Conservation (phyloP, 495 filamentous ascomycete genomes). For the Penicillium taxi region DNA sequence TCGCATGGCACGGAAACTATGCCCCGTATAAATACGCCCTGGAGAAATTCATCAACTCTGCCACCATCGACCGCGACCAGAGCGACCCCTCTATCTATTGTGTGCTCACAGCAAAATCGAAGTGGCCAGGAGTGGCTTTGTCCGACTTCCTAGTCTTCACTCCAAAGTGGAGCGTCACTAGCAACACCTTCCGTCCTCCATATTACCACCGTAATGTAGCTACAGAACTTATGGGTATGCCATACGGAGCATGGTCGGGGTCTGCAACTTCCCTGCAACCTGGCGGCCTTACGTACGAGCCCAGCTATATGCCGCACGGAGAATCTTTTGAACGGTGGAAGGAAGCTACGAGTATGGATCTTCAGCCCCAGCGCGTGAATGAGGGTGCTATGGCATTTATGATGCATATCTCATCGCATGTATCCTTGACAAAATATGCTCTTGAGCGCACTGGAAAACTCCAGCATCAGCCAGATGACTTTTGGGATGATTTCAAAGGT, state of each 20-base stretch:
- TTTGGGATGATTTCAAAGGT: conserved; percentile 1
- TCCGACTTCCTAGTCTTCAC: conserved; percentile 69
- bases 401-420: conserved; percentile 1
- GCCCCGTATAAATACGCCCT: conserved; percentile 62
- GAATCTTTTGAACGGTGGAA: neutral
- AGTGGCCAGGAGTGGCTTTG: conserved; percentile 50
- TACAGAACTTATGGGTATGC: conserved; percentile 31
- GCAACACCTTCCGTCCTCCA: conserved; percentile 64
- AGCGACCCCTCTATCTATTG: conserved; percentile 66
- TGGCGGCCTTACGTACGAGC: neutral
- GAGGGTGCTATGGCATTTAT: conserved; percentile 1
- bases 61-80: conserved; percentile 57
- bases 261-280: neutral
- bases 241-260: neutral
- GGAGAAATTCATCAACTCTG: conserved; percentile 57
- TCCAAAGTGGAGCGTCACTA: conserved; percentile 59
- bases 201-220: conserved; percentile 66
- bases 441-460: neutral
- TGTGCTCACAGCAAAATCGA: conserved; percentile 56
- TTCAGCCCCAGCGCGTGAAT: neutral
- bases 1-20: conserved; percentile 4
- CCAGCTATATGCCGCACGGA: neutral
- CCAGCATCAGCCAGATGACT: neutral
- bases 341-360: neutral
- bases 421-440: neutral